A percentile compares a stretch with the other conserved stretches of the same genome.
Evolutionary conservation across 2,329 filamentous ascomycete genomes (phyloP).

Genomic region (Cytospora piceicola): DNA sequence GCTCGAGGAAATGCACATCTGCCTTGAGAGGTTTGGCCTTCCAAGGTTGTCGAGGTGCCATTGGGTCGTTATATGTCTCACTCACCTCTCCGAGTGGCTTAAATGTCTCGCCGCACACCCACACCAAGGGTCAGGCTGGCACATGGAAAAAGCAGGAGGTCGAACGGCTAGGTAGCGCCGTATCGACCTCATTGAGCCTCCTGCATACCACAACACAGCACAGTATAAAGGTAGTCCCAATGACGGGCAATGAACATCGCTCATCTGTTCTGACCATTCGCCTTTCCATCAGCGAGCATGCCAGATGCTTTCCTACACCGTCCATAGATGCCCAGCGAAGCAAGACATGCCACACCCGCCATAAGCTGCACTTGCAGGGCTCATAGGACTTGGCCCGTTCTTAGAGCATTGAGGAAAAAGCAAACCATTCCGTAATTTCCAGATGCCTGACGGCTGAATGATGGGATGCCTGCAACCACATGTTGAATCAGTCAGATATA

Average conservation of each 20-base stretch:
- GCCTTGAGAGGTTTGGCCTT: slow-evolving; percentile 12
- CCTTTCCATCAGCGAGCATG: neutral
- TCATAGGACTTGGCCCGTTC: neutral
- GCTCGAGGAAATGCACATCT: neutral
- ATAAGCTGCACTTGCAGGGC: slow-evolving; percentile 11
- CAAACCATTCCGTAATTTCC: neutral
- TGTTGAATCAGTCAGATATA: neutral
- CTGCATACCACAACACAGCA: neutral
- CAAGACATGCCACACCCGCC: neutral
- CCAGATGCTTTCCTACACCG: neutral
- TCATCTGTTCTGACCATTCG: neutral
- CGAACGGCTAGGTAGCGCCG: neutral
- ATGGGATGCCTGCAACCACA: neutral
- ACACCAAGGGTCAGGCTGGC: slow-evolving; percentile 6
- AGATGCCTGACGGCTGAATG: neutral
- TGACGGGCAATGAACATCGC: neutral
- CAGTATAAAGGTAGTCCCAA: neutral
- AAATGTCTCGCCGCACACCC: slow-evolving; percentile 20
- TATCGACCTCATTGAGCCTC: slow-evolving; percentile 1
- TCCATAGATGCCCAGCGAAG: neutral
- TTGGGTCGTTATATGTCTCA: slow-evolving; percentile 24
- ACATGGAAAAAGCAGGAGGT: slow-evolving; percentile 5
- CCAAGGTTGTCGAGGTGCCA: slow-evolving; percentile 14
- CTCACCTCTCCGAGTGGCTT: slow-evolving; percentile 26
- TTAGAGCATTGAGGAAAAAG: slow-evolving; percentile 3